These are phyloP conservation scores for Phytophthora tubulina DNA, from an alignment of 352 stramenopile genomes.

Conservation along the genomic window DNA sequence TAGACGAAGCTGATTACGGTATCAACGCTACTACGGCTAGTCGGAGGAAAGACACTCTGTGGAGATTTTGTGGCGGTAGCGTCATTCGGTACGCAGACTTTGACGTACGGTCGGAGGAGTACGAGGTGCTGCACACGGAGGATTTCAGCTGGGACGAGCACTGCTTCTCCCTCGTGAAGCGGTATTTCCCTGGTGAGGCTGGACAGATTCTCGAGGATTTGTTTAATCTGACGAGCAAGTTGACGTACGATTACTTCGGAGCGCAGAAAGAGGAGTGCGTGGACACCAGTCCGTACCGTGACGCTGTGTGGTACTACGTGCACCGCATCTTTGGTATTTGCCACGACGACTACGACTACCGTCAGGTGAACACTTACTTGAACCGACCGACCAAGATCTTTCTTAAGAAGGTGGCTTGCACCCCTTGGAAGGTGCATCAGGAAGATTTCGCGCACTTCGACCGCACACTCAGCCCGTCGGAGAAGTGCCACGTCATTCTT, in stretches of 20 bases:
- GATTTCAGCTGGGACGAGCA: slow-evolving; percentile 92
- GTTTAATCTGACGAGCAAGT: slow-evolving; percentile 88
- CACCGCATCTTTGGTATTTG: slow-evolving; percentile 91
- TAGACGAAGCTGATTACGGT: slow-evolving; percentile 60
- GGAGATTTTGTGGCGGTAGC: slow-evolving; percentile 84
- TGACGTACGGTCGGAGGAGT: slow-evolving; percentile 83
- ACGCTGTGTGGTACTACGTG: slow-evolving; percentile 90
- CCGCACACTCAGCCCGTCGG: slow-evolving; percentile 74
- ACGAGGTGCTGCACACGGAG: slow-evolving; percentile 87
- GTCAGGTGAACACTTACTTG: slow-evolving; percentile 83
- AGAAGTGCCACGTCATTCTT: slow-evolving; percentile 89
- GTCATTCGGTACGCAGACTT: slow-evolving; percentile 88
- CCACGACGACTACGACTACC: slow-evolving; percentile 91
- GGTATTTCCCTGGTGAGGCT: slow-evolving; percentile 85
- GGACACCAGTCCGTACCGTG: slow-evolving; percentile 84
- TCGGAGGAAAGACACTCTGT: slow-evolving; percentile 74
- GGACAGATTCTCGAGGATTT: slow-evolving; percentile 88
- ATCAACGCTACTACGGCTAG: slow-evolving; percentile 43
- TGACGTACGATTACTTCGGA: slow-evolving; percentile 87
- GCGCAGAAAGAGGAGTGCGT: slow-evolving; percentile 63
- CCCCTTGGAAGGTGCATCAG: slow-evolving; percentile 82
- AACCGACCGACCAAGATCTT: slow-evolving; percentile 90
- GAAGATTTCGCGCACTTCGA: slow-evolving; percentile 90
- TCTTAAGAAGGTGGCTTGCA: slow-evolving; percentile 89
- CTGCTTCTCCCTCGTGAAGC: slow-evolving; percentile 86